Conservation (phyloP, 192 early-diverging fungal species). For the Umbelopsis ramanniana region DNA sequence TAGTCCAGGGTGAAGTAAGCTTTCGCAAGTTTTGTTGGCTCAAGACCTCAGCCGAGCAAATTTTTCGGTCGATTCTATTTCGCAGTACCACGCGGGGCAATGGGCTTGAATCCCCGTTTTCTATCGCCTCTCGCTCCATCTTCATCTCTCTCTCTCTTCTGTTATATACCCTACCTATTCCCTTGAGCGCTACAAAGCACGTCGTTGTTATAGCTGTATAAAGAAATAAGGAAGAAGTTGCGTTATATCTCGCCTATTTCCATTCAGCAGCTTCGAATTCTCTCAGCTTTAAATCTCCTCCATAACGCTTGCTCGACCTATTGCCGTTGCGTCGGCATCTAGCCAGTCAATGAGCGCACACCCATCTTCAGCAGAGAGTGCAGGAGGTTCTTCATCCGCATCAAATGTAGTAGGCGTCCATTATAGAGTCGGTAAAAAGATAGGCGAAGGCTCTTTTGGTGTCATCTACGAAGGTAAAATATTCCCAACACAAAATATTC, state of each 20-base stretch:
- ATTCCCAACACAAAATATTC: not conserved
- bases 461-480: slow-evolving; percentile 95
- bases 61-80: not conserved
- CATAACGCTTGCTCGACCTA: slow-evolving; percentile 23
- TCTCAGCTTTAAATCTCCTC: slow-evolving; percentile 8
- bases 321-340: slow-evolving; percentile 17
- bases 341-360: slow-evolving; percentile 15
- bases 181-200: not conserved
- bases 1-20: too few relatives aligned
- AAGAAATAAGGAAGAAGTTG: too few relatives aligned
- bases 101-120: not conserved
- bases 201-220: not conserved
- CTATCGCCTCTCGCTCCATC: not conserved
- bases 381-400: slow-evolving; percentile 28
- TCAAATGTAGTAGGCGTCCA: slow-evolving; percentile 95
- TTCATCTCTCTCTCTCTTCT: not conserved
- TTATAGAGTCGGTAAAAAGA: slow-evolving; percentile 94
- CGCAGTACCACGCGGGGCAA: too few relatives aligned
- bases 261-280: not conserved
- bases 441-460: slow-evolving; percentile 98
- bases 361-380: not conserved
- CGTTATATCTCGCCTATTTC: not conserved
- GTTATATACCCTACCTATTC: not conserved
- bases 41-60: not conserved
- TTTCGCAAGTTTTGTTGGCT: too few relatives aligned